Percentiles rank a stretch among this genome's conserved stretches.
Evolutionary conservation across 768 basidiomycete species (phyloP).

Genomic region (Cyathus striatus): DNA sequence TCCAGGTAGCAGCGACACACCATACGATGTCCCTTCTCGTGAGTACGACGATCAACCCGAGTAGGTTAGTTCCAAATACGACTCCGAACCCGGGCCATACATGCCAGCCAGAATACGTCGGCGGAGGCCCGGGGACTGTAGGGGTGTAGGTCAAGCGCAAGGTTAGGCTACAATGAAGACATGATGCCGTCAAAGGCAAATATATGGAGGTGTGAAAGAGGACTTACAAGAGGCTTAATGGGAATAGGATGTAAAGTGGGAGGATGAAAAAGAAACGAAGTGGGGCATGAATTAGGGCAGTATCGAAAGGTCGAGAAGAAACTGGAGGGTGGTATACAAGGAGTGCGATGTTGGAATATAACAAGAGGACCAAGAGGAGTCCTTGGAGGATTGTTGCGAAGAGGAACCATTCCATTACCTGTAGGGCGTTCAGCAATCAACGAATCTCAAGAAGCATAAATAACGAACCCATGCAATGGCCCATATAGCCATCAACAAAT

Average conservation of each 20-base stretch:
- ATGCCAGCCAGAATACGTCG: constrained; percentile 51
- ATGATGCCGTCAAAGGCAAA: not conserved
- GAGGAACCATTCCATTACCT: constrained; percentile 78
- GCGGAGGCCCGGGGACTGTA: constrained; percentile 35
- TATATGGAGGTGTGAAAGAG: too few relatives aligned
- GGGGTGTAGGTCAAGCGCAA: constrained; percentile 60
- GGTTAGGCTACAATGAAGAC: constrained; percentile 44
- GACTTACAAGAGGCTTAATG: constrained; percentile 52
- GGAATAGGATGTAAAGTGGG: constrained; percentile 53
- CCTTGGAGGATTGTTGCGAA: constrained; percentile 70
- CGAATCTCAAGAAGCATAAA: not conserved
- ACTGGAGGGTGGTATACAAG: constrained; percentile 67
- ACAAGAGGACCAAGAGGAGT: constrained; percentile 59
- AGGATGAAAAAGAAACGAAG: constrained; percentile 64
- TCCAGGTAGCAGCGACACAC: constrained; percentile 72
- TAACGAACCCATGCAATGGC: constrained; percentile 67
- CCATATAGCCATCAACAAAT: constrained; percentile 80
- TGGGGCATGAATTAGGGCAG: constrained; percentile 83
- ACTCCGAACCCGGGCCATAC: constrained; percentile 73
- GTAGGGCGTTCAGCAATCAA: not conserved
- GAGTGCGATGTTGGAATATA: constrained; percentile 78
- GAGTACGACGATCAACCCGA: constrained; percentile 50
- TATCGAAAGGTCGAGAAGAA: constrained; percentile 62
- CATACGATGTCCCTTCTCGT: constrained; percentile 67
- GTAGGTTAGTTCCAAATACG: constrained; percentile 57